Evolutionary conservation across 345 rosid genomes (phyloP).

Genomic region (Hevea brasiliensis): DNA sequence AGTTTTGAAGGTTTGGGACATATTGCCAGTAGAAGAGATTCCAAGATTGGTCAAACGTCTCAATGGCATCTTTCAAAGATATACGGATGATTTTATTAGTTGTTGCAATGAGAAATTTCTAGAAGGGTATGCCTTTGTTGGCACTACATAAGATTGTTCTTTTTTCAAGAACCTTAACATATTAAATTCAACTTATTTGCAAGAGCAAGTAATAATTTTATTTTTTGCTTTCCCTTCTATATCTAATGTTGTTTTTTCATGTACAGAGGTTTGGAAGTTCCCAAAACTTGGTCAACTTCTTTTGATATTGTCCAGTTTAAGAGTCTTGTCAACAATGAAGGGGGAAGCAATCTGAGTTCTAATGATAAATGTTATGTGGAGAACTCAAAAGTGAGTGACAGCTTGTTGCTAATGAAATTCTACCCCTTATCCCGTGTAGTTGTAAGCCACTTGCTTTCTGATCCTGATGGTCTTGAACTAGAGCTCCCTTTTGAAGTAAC

Average conservation of each 20-base stretch:
- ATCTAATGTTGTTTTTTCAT: not conserved
- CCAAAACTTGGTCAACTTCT: slow-evolving; percentile 38
- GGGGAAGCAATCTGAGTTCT: slow-evolving; percentile 17
- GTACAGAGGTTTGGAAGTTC: slow-evolving; percentile 51
- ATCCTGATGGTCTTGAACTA: slow-evolving; percentile 36
- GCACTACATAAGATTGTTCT: not conserved
- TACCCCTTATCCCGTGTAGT: slow-evolving; percentile 41
- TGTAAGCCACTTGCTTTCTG: slow-evolving; percentile 41
- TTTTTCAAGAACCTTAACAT: no score
- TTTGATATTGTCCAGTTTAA: slow-evolving; percentile 28
- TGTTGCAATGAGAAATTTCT: slow-evolving; percentile 45
- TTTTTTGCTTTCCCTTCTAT: no score
- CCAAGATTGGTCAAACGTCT: slow-evolving; percentile 42
- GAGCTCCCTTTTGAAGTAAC: slow-evolving; percentile 57
- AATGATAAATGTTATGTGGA: slow-evolving; percentile 31
- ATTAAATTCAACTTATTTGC: no score
- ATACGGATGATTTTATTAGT: slow-evolving; percentile 40
- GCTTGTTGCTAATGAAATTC: slow-evolving; percentile 55
- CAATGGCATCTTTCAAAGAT: slow-evolving; percentile 36
- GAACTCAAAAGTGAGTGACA: slow-evolving; percentile 47
- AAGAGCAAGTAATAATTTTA: no score
- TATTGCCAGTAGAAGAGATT: slow-evolving; percentile 43
- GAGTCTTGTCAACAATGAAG: slow-evolving; percentile 17
- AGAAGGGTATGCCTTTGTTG: slow-evolving; percentile 43
- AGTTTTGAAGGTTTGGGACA: slow-evolving; percentile 57